Conservation (phyloP, 1,284 basidiomycete genomes). For the Chondrostereum purpureum region DNA sequence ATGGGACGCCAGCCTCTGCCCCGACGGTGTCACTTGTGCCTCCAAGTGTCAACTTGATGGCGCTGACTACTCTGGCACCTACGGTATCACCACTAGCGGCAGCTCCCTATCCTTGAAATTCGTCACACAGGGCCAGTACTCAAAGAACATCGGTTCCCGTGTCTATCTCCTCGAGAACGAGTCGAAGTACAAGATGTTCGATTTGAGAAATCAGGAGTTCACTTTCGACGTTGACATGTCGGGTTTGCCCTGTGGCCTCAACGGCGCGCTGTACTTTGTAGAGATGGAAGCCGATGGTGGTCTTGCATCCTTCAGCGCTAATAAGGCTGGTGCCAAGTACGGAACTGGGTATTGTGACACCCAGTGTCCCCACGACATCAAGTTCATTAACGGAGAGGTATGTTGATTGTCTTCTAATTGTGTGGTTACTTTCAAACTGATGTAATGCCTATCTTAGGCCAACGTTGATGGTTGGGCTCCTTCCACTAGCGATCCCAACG, state of each 20-base stretch:
- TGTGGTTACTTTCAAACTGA: too few species aligned
- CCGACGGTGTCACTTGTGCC: constrained; percentile 39
- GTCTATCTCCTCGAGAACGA: constrained; percentile 44
- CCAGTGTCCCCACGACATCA: constrained; percentile 46
- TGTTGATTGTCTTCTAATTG: constrained; percentile 9
- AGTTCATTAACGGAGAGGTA: constrained; percentile 48
- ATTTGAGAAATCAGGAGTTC: constrained; percentile 49
- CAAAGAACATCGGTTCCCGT: constrained; percentile 45
- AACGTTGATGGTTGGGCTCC: constrained; percentile 35
- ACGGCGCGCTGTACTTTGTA: too few species aligned
- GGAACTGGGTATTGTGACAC: constrained; percentile 52
- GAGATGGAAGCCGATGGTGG: constrained; percentile 45
- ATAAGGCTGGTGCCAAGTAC: constrained; percentile 49
- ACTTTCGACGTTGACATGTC: too few species aligned
- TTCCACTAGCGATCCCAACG: constrained; percentile 20
- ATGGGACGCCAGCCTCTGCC: constrained; percentile 44
- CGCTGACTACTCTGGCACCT: constrained; percentile 40
- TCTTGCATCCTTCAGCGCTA: constrained; percentile 32
- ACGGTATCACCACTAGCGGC: constrained; percentile 38
- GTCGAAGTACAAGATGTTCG: constrained; percentile 44
- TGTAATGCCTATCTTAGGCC: constrained; percentile 24
- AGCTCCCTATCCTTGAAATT: constrained; percentile 46
- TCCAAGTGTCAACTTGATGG: constrained; percentile 52
- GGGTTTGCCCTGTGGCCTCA: too few species aligned
- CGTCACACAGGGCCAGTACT: constrained; percentile 29